Conservation (phyloP, 1,139 yeast genomes). For the Taphrina wiesneri region DNA sequence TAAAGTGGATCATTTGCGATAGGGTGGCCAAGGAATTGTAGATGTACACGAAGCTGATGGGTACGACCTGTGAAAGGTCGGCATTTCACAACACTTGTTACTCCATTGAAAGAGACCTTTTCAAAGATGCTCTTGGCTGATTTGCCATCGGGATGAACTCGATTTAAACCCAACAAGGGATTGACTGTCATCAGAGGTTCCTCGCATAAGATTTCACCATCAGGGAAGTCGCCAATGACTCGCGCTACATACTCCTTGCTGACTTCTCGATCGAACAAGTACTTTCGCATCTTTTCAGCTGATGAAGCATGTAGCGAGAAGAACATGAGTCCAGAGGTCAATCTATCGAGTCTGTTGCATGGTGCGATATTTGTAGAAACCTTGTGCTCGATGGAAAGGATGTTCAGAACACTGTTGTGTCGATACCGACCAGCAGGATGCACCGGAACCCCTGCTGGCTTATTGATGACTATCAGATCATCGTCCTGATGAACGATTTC, state of each 20-base stretch:
- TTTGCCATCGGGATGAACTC: constrained; percentile 69
- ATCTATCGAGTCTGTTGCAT: constrained; percentile 83
- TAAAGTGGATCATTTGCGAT: constrained; percentile 95
- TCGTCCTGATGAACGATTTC: constrained; percentile 78
- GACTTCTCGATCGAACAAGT: constrained; percentile 73
- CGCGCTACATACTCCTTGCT: constrained; percentile 82
- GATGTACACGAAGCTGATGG: constrained; percentile 90
- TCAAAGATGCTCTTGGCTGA: constrained; percentile 55
- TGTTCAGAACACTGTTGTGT: constrained; percentile 82
- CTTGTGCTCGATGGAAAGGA: constrained; percentile 61
- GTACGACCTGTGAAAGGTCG: constrained; percentile 88
- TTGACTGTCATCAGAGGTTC: constrained; percentile 70
- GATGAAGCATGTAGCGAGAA: constrained; percentile 80
- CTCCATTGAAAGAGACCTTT: constrained; percentile 62
- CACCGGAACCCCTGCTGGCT: constrained; percentile 93
- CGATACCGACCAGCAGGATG: constrained; percentile 95
- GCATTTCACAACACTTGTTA: constrained; percentile 73
- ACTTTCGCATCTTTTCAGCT: constrained; percentile 74
- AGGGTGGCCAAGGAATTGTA: constrained; percentile 83
- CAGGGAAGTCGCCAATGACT: constrained; percentile 82
- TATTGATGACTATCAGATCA: constrained; percentile 78
- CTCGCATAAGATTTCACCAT: constrained; percentile 57
- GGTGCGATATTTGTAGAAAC: constrained; percentile 45
- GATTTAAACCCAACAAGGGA: constrained; percentile 76
- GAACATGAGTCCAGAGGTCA: constrained; percentile 94